These are phyloP conservation scores for Luffa acutangula DNA, from an alignment of 306 rosid species.

Conservation along the genomic window DNA sequence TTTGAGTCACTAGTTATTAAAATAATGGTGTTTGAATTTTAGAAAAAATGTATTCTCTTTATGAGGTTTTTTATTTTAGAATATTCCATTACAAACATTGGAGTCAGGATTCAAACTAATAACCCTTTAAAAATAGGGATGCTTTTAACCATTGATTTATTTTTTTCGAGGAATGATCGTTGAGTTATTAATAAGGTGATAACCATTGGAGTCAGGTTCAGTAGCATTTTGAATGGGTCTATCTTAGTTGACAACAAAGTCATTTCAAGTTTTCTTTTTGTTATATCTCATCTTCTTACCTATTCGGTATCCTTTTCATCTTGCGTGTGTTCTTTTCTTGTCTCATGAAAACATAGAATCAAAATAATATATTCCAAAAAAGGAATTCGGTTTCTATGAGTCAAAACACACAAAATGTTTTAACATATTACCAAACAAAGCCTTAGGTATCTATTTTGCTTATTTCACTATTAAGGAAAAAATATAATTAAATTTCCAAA, in stretches of 20 bases:
- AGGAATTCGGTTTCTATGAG: not conserved
- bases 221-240: not conserved
- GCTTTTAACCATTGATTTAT: too few relatives aligned
- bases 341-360: not conserved
- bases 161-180: too few relatives aligned
- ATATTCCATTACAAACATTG: too few relatives aligned
- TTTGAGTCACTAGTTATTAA: too few relatives aligned
- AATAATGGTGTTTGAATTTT: too few relatives aligned
- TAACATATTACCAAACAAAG: not conserved
- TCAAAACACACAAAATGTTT: not conserved
- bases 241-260: not conserved
- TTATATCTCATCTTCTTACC: not conserved
- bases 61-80: too few relatives aligned
- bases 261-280: not conserved
- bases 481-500: not conserved
- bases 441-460: not conserved
- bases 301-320: too few relatives aligned
- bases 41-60: too few relatives aligned
- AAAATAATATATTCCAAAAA: not conserved
- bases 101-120: too few relatives aligned
- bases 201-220: too few relatives aligned
- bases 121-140: too few relatives aligned
- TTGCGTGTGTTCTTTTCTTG: not conserved
- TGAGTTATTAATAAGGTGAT: not conserved
- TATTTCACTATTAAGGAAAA: not conserved